Evolutionary conservation across 1,139 yeast species (phyloP), one percentile per base, ranked within the genome.

Genomic region (Nematodospora anomalae): DNA sequence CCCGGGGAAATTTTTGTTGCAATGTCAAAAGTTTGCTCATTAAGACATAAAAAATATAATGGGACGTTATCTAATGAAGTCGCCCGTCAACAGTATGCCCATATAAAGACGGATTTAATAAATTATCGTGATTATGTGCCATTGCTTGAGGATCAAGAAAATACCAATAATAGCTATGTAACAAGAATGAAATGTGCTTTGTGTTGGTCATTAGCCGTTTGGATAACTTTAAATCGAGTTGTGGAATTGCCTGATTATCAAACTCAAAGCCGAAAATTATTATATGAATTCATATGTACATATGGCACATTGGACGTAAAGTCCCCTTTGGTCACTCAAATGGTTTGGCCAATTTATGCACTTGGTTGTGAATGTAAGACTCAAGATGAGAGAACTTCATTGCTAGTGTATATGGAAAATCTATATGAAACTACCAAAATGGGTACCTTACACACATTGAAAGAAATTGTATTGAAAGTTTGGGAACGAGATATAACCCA

Each of bases 341-440:
- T 76, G 80, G 79, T 76, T 2, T 76, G 80, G 80, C 81, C 81
- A 0, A 58, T 75, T 1, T 73, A 71, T 49, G 71, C 72, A 6
- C 58, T 75, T 31, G 75, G 71, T 2, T 59, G 76, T 32, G 67
- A 64, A 41, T 67, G 75, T 36, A 44, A 47, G 10, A 55, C 62
- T 0, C 48, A 40, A 0, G 55, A 45, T 14, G 73, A 71, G 33
- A 48, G 65, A 32, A 35, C 41, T 0, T 41, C 41, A 4, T 42
- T 73, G 31, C 48, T 51, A 33, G 36, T 41, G n/a, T 66, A 57
- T 41, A 60, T 72, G 57, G 62, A 66, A 26, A 60, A 55, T 0
- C 55, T 75, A 15, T 71, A 72, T 45, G 53, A 58, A n/a, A 69
- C 67, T 25, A 74, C 73, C 1, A 72, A 71, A 43, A 74, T 74